These are phyloP conservation scores for Chlamydomonas schloesseri DNA, from an alignment of 139 green algal genomes.

Conservation along the genomic window DNA sequence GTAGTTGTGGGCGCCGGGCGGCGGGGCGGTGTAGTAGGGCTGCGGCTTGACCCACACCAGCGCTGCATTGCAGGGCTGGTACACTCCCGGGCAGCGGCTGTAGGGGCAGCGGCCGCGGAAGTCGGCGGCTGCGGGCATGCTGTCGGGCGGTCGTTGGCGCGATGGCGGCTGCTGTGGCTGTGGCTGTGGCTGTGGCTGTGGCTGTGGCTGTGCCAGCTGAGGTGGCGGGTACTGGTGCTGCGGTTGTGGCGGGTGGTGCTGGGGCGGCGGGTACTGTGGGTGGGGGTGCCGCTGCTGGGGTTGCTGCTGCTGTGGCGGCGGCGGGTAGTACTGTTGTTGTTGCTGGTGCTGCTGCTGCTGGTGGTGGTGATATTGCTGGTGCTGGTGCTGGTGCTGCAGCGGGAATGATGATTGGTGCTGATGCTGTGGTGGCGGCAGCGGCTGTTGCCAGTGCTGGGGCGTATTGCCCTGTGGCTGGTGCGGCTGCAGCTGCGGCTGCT, in stretches of 20 bases:
- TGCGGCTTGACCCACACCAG: constrained; percentile 34
- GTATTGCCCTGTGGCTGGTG: too few relatives aligned
- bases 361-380: too few relatives aligned
- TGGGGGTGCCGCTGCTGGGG: too few relatives aligned
- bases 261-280: not conserved
- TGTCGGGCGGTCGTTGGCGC: not conserved
- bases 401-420: too few relatives aligned
- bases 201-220: not conserved
- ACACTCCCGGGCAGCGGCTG: constrained; percentile 60
- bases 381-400: too few relatives aligned
- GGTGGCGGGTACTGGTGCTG: not conserved
- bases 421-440: too few relatives aligned
- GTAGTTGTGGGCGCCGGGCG: too few relatives aligned
- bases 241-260: not conserved
- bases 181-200: not conserved
- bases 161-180: not conserved
- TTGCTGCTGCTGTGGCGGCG: too few relatives aligned
- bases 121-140: not conserved
- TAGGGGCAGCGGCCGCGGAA: constrained; percentile 21
- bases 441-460: too few relatives aligned
- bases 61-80: constrained; percentile 33
- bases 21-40: not conserved
- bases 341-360: too few relatives aligned
- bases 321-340: not conserved
- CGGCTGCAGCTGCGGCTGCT: not conserved